These are phyloP conservation scores for Lithospermum erythrorhizon DNA, from an alignment of 257 asterid species.

Conservation along the genomic window DNA sequence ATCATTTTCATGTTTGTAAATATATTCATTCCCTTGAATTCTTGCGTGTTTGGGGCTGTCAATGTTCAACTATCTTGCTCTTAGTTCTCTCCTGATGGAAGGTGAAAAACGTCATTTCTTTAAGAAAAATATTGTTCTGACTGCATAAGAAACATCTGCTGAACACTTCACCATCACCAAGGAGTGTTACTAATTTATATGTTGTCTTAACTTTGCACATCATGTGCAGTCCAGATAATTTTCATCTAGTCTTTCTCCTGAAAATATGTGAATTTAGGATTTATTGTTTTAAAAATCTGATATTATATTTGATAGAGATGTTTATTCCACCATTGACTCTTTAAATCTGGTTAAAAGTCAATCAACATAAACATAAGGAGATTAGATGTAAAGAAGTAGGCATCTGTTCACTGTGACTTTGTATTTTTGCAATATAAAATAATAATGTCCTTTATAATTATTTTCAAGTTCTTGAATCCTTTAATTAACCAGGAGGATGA, in stretches of 20 bases:
- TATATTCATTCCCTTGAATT: neutral
- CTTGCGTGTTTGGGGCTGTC: neutral
- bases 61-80: neutral
- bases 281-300: too few relatives aligned
- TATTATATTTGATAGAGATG: too few relatives aligned
- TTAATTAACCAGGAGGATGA: constrained; percentile 35
- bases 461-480: neutral
- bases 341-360: neutral
- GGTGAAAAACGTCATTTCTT: neutral
- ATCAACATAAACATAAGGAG: too few relatives aligned
- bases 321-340: neutral
- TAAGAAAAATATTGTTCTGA: too few relatives aligned
- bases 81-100: neutral
- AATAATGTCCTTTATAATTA: neutral
- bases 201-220: neutral
- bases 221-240: neutral
- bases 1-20: too few relatives aligned
- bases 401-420: neutral
- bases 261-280: neutral
- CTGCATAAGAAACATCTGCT: too few relatives aligned
- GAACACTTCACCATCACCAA: too few relatives aligned
- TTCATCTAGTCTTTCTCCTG: neutral
- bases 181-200: neutral
- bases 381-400: too few relatives aligned
- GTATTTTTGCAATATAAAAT: neutral